These are phyloP conservation scores for Trifolium dubium DNA, from an alignment of 306 rosid genomes.

Conservation along the genomic window DNA sequence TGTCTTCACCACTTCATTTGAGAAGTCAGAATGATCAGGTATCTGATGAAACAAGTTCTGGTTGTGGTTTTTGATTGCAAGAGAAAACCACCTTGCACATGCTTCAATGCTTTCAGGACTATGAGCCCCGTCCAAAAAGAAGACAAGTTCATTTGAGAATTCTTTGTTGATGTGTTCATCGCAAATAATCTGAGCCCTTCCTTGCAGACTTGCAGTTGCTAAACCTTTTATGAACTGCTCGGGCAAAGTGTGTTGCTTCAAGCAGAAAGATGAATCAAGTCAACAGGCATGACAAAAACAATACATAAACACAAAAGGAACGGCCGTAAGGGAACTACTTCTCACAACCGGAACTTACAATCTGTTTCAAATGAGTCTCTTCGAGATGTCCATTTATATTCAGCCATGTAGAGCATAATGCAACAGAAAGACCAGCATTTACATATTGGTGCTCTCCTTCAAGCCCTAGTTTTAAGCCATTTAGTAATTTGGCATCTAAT, in stretches of 20 bases:
- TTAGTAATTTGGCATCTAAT: slow-evolving; percentile 66
- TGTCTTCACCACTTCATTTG: slow-evolving; percentile 49
- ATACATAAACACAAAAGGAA: slow-evolving; percentile 9
- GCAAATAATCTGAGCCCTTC: slow-evolving; percentile 90
- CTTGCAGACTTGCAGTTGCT: slow-evolving; percentile 80
- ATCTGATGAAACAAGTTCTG: slow-evolving; percentile 48
- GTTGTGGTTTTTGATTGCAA: slow-evolving; percentile 57
- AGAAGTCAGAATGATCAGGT: slow-evolving; percentile 47
- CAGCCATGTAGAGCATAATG: slow-evolving; percentile 89
- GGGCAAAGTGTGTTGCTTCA: slow-evolving; percentile 69
- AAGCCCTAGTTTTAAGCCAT: slow-evolving; percentile 83
- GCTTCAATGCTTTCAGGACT: slow-evolving; percentile 95
- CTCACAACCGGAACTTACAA: slow-evolving; percentile 59
- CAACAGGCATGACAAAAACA: slow-evolving; percentile 26
- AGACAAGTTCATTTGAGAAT: slow-evolving; percentile 63
- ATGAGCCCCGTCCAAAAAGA: slow-evolving; percentile 96
- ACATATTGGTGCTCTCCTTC: slow-evolving; percentile 93
- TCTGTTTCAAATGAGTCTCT: slow-evolving; percentile 48
- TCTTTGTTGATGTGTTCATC: slow-evolving; percentile 57
- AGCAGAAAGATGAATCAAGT: slow-evolving; percentile 40
- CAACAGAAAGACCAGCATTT: slow-evolving; percentile 94
- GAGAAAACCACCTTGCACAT: slow-evolving; percentile 89
- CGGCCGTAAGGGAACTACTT: slow-evolving; percentile 31
- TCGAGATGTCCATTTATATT: slow-evolving; percentile 69
- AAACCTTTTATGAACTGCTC: slow-evolving; percentile 82